Evolutionary conservation across 208 protist species (phyloP).

Genomic region (Crithidia bombi): DNA sequence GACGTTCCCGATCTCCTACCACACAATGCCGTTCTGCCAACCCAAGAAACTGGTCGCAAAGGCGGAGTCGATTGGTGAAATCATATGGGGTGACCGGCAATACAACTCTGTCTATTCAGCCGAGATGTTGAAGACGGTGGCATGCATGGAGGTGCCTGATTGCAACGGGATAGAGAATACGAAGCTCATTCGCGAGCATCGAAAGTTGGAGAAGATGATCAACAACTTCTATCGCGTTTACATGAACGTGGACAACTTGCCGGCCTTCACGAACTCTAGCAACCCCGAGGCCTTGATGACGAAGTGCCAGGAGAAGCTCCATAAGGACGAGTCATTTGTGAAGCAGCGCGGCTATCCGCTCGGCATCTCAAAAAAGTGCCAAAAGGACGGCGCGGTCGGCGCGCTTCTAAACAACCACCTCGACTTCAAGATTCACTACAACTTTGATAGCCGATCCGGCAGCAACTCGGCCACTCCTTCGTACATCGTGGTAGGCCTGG

Average conservation of each 20-base stretch:
- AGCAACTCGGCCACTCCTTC: conserved; percentile 10
- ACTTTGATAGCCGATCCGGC: conserved; percentile 27
- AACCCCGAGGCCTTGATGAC: conserved; percentile 1
- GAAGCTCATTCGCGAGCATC: conserved; percentile 25
- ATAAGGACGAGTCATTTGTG: conserved; percentile 32
- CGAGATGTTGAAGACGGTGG: conserved; percentile 52
- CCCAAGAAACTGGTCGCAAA: conserved; percentile 36
- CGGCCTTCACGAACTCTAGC: conserved; percentile 47
- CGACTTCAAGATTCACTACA: conserved; percentile 80
- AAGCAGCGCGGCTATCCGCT: conserved; percentile 76
- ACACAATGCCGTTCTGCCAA: conserved; percentile 71
- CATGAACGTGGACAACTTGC: conserved; percentile 89
- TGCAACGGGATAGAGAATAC: conserved; percentile 53
- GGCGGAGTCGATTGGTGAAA: conserved; percentile 66
- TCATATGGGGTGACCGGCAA: conserved; percentile 83
- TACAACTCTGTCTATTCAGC: conserved; percentile 75
- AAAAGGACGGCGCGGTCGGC: neutral
- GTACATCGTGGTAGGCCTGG: conserved; percentile 82
- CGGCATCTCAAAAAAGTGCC: conserved; percentile 56
- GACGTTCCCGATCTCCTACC: conserved; percentile 77
- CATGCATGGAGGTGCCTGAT: conserved; percentile 41
- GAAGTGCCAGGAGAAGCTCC: conserved; percentile 26
- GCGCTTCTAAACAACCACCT: conserved; percentile 85
- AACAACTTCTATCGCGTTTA: conserved; percentile 78
- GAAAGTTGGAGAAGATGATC: conserved; percentile 57